Conservation (phyloP, 2,329 filamentous ascomycete species). For the Neopestalotiopsis rosae region DNA sequence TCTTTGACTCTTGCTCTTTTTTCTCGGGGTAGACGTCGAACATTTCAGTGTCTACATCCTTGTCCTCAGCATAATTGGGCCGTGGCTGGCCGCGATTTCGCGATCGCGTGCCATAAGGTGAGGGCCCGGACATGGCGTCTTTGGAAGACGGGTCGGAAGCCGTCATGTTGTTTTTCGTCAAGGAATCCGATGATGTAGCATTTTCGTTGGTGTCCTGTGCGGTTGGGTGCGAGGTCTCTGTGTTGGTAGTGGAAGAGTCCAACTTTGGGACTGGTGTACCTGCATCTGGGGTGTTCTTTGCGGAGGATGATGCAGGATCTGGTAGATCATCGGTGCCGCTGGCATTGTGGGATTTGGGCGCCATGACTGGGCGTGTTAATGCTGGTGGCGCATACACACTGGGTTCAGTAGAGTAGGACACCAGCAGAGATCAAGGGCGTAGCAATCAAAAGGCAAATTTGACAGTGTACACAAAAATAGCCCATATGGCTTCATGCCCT, state of each 20-base stretch:
- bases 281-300: constrained; percentile 35
- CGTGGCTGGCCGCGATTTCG: constrained; percentile 84
- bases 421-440: constrained; percentile 33
- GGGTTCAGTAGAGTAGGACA: constrained; percentile 32
- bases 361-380: constrained; percentile 39
- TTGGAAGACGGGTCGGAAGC: constrained; percentile 53
- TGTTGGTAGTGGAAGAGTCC: constrained; percentile 35
- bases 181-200: constrained; percentile 47
- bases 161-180: constrained; percentile 53
- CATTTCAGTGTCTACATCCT: constrained; percentile 84
- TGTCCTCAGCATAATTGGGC: constrained; percentile 94
- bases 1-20: constrained; percentile 63
- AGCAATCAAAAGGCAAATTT: constrained; percentile 25
- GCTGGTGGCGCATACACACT: constrained; percentile 39
- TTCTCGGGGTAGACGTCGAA: constrained; percentile 71
- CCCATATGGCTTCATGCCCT: constrained; percentile 33
- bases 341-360: constrained; percentile 35
- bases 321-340: constrained; percentile 39
- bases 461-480: constrained; percentile 28
- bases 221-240: constrained; percentile 29
- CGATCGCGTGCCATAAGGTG: constrained; percentile 90
- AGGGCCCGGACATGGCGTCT: constrained; percentile 59
- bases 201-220: constrained; percentile 35
- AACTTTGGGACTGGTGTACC: constrained; percentile 34
- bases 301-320: constrained; percentile 40